Conservation (phyloP, 1,284 basidiomycete species). For the Ganoderma resinaceum region DNA sequence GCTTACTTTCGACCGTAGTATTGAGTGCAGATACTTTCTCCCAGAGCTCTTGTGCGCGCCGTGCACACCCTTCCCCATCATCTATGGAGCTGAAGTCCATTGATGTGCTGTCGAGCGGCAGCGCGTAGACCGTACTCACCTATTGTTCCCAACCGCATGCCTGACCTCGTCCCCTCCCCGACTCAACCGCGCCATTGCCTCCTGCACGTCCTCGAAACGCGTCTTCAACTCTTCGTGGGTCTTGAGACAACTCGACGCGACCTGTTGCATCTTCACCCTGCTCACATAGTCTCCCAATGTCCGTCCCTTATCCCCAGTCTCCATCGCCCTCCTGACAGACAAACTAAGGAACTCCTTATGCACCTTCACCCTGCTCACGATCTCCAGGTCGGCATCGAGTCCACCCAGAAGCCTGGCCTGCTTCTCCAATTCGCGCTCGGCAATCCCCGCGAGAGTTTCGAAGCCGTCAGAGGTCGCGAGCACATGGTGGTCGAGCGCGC, state of each 20-base stretch:
- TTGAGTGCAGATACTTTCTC: slow-evolving; percentile 63
- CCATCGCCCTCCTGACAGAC: slow-evolving; percentile 67
- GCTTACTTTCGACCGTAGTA: slow-evolving; percentile 59
- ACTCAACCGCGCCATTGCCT: slow-evolving; percentile 58
- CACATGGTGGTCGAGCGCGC: slow-evolving; percentile 72
- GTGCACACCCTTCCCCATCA: slow-evolving; percentile 61
- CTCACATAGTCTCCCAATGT: slow-evolving; percentile 85
- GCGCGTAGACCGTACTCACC: slow-evolving; percentile 47
- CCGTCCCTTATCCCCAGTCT: slow-evolving; percentile 67
- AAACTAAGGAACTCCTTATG: slow-evolving; percentile 79
- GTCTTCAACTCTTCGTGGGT: slow-evolving; percentile 69
- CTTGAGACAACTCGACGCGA: slow-evolving; percentile 74
- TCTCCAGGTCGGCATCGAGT: slow-evolving; percentile 71
- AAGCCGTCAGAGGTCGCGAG: slow-evolving; percentile 74
- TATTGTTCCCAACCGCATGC: slow-evolving; percentile 50
- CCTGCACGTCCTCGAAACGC: slow-evolving; percentile 61
- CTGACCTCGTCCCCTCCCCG: slow-evolving; percentile 69
- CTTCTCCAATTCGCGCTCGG: slow-evolving; percentile 66
- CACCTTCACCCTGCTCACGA: slow-evolving; percentile 68
- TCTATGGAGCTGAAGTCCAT: slow-evolving; percentile 55
- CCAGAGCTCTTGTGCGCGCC: slow-evolving; percentile 63
- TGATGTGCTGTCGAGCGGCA: slow-evolving; percentile 9
- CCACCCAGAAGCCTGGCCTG: slow-evolving; percentile 66
- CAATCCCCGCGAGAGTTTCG: slow-evolving; percentile 61
- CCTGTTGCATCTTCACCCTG: slow-evolving; percentile 78